A percentile compares a stretch with the other conserved stretches of the same genome.
Evolutionary conservation across 2,329 filamentous ascomycete genomes (phyloP).

Genomic region (Aspergillus sp.): DNA sequence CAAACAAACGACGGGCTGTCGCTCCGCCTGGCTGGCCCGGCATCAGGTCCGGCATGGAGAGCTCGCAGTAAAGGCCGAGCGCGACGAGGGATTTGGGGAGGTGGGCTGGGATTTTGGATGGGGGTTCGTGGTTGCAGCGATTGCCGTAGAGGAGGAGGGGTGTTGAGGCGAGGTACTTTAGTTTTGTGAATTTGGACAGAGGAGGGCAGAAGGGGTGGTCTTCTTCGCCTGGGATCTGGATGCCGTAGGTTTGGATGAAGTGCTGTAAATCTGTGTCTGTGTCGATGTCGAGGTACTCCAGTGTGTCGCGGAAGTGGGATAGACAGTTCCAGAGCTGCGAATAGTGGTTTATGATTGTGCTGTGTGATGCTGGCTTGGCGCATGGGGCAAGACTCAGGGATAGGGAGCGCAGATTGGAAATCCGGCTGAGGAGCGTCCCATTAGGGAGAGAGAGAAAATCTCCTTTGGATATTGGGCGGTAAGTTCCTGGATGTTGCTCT

Average conservation of each 20-base stretch:
- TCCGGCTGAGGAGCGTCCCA: not conserved
- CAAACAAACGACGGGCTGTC: too few species aligned
- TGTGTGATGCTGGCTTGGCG: not conserved
- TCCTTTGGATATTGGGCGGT: not conserved
- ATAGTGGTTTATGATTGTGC: not conserved
- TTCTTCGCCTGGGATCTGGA: not conserved
- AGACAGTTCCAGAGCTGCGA: not conserved
- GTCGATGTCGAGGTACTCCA: conserved; percentile 3
- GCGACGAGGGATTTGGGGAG: too few species aligned
- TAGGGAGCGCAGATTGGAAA: not conserved
- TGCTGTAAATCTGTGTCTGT: not conserved
- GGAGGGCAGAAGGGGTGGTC: not conserved
- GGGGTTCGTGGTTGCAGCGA: not conserved
- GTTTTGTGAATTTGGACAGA: not conserved
- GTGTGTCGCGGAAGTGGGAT: not conserved
- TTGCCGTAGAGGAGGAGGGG: not conserved
- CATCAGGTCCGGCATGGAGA: too few species aligned
- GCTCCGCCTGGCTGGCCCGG: too few species aligned
- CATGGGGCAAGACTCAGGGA: not conserved
- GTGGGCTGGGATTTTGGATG: too few species aligned
- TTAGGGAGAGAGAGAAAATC: too few species aligned
- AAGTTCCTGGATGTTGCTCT: not conserved
- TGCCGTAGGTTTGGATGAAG: too few species aligned
- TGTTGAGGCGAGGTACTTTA: not conserved
- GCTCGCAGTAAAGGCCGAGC: too few species aligned